Evolutionary conservation across 371 early-diverging fungal species (phyloP).

Genomic region (Blakeslea trispora): DNA sequence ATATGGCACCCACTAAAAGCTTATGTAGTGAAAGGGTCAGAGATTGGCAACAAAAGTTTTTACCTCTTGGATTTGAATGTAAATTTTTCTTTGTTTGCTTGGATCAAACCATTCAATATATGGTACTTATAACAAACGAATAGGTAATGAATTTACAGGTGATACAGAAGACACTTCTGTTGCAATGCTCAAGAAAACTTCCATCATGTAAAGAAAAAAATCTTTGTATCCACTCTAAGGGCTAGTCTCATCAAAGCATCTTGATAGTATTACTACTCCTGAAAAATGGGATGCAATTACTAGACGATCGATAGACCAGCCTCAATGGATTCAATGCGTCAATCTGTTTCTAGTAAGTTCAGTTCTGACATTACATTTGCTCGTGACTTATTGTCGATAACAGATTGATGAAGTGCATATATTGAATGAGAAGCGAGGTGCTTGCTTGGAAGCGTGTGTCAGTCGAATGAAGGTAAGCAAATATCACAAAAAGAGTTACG

Average conservation of each 20-base stretch:
- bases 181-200: slow-evolving; percentile 33
- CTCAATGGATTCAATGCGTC: slow-evolving; percentile 36
- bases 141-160: slow-evolving; percentile 77
- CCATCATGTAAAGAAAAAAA: slow-evolving; percentile 41
- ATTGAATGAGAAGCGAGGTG: slow-evolving; percentile 50
- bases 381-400: too few species aligned
- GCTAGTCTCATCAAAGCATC: too few species aligned
- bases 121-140: too few species aligned
- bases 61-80: slow-evolving; percentile 61
- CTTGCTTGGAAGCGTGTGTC: slow-evolving; percentile 56
- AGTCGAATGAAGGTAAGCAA: slow-evolving; percentile 49
- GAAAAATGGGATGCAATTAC: slow-evolving; percentile 84
- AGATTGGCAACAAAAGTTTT: slow-evolving; percentile 71
- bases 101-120: slow-evolving; percentile 1
- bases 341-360: slow-evolving; percentile 43
- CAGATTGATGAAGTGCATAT: slow-evolving; percentile 63
- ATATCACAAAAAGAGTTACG: not conserved
- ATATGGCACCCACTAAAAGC: slow-evolving; percentile 90
- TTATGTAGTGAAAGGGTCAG: slow-evolving; percentile 70
- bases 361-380: too few species aligned
- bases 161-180: slow-evolving; percentile 60
- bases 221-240: too few species aligned
- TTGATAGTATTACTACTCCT: slow-evolving; percentile 66
- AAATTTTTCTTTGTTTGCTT: not conserved
- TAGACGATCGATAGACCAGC: slow-evolving; percentile 56